phyloP scores from a whole-genome alignment of 805 yeast species.

The Starmerella vitae region DNA sequence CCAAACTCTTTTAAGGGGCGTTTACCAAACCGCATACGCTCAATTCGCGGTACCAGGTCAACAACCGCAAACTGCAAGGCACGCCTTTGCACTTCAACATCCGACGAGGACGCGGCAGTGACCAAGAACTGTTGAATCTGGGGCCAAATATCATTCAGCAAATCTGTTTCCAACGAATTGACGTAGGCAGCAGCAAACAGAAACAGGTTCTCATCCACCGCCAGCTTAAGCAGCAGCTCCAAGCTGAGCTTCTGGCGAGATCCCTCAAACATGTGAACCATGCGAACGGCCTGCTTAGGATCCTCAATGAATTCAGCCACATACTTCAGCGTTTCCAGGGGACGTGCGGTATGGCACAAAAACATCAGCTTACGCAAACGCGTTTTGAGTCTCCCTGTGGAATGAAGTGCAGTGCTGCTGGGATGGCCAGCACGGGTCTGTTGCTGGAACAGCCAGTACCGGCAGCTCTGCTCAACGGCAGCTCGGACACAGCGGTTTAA shows the following conservation, averaged over 20 bases:
- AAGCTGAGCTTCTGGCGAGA: slow-evolving; percentile 16
- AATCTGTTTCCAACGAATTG: slow-evolving; percentile 55
- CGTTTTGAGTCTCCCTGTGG: slow-evolving; percentile 23
- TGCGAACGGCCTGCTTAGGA: slow-evolving; percentile 13
- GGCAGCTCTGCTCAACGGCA: slow-evolving; percentile 15
- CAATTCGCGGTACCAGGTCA: slow-evolving; percentile 10
- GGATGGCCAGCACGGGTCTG: slow-evolving; percentile 3
- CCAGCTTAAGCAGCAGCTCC: slow-evolving; percentile 13
- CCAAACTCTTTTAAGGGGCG: slow-evolving; percentile 38
- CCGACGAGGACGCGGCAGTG: slow-evolving; percentile 39
- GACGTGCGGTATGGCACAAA: slow-evolving; percentile 15
- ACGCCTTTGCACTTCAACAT: slow-evolving; percentile 6
- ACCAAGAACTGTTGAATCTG: slow-evolving; percentile 45
- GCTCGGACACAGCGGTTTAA: slow-evolving; percentile 14
- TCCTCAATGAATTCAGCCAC: slow-evolving; percentile 6
- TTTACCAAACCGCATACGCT: slow-evolving; percentile 8
- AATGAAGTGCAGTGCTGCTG: slow-evolving; percentile 13
- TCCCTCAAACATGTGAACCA: slow-evolving; percentile 21
- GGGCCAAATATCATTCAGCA: slow-evolving; percentile 66
- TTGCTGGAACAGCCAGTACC: slow-evolving; percentile 19
- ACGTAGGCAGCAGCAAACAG: slow-evolving; percentile 48
- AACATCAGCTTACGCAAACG: slow-evolving; percentile 21
- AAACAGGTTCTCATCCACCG: slow-evolving; percentile 8
- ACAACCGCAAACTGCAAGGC: slow-evolving; percentile 5
- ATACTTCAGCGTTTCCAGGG: slow-evolving; percentile 15